A percentile compares a stretch with the other conserved stretches of the same genome.
phyloP scores from a whole-genome alignment of 495 filamentous ascomycete genomes.

The Podospora pseudopauciseta region DNA sequence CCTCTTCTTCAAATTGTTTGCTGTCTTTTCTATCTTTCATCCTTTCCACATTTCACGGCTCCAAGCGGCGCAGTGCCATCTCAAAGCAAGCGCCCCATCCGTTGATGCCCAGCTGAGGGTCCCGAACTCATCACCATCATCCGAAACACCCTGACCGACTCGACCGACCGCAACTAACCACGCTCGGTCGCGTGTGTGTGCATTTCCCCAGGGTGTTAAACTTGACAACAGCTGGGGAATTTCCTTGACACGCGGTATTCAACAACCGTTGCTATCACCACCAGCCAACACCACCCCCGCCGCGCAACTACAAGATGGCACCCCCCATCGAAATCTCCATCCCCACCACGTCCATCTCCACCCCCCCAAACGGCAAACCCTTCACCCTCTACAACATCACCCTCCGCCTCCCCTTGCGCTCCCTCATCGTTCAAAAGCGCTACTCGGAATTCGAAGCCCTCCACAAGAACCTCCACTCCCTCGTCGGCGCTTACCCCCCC shows the following conservation, averaged over 20 bases:
- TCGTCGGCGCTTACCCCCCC: conserved; percentile 58
- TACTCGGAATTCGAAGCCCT: conserved; percentile 89
- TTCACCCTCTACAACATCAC: conserved; percentile 92
- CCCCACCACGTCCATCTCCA: conserved; percentile 63
- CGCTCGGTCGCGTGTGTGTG: background rate
- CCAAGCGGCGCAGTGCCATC: background rate
- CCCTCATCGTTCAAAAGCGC: conserved; percentile 83
- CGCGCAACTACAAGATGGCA: conserved; percentile 52
- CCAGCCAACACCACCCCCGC: too few relatives aligned
- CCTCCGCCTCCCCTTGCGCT: conserved; percentile 80
- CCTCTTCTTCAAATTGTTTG: conserved; percentile 20
- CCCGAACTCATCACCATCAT: background rate
- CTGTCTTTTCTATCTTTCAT: background rate
- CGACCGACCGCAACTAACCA: background rate
- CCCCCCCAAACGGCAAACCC: conserved; percentile 55
- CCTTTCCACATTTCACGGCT: background rate
- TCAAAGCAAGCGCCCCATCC: background rate
- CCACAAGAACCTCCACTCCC: conserved; percentile 61
- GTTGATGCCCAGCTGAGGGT: background rate
- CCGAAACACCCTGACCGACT: conserved; percentile 8
- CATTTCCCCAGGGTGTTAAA: too few relatives aligned
- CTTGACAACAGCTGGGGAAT: too few relatives aligned
- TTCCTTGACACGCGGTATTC: background rate
- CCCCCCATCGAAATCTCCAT: conserved; percentile 77
- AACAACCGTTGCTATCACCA: background rate